phyloP scores from a whole-genome alignment of 192 early-diverging fungal genomes.

The Coemansia sp. region DNA sequence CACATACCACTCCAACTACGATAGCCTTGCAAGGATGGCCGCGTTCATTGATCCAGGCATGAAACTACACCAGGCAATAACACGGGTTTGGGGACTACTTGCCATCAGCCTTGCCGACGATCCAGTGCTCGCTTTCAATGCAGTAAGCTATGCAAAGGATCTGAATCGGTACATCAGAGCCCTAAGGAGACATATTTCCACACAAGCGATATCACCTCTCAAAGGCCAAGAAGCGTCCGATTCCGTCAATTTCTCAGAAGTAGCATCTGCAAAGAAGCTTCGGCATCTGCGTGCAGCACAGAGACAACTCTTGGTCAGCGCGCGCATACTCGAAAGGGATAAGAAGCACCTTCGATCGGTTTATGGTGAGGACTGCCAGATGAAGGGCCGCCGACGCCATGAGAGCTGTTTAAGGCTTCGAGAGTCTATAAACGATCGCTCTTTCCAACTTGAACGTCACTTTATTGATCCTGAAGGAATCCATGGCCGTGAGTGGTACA shows the following conservation, averaged over 20 bases:
- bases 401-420: constrained; percentile 39
- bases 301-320: constrained; percentile 33
- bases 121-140: constrained; percentile 47
- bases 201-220: neutral
- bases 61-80: constrained; percentile 57
- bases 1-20: constrained; percentile 71
- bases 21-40: constrained; percentile 63
- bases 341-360: constrained; percentile 23
- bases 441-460: constrained; percentile 58
- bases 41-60: constrained; percentile 62
- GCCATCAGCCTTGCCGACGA: constrained; percentile 55
- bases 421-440: constrained; percentile 53
- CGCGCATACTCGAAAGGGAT: constrained; percentile 35
- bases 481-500: constrained; percentile 63
- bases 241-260: neutral
- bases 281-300: constrained; percentile 34
- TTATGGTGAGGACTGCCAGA: constrained; percentile 54
- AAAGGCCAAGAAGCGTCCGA: neutral
- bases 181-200: constrained; percentile 31
- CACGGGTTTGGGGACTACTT: constrained; percentile 55
- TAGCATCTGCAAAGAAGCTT: constrained; percentile 13
- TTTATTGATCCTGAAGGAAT: constrained; percentile 64
- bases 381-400: constrained; percentile 40
- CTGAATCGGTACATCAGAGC: constrained; percentile 46
- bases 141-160: constrained; percentile 55